Conservation (phyloP, 2,329 filamentous ascomycete species). For the Diaporthe humulicola region DNA sequence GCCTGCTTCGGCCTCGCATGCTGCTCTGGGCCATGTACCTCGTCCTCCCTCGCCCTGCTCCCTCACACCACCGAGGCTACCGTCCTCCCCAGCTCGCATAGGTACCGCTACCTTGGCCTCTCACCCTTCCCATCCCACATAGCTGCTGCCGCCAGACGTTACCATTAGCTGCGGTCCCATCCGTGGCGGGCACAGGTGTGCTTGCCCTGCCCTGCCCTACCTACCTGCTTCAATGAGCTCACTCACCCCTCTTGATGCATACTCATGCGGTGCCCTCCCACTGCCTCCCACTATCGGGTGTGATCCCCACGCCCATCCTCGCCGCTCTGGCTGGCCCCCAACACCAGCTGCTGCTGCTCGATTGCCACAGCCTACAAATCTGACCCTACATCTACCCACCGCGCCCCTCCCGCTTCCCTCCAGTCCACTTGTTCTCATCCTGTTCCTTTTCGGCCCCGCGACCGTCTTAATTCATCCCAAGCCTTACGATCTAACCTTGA, state of each 20-base stretch:
- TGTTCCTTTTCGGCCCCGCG: slow-evolving; percentile 21
- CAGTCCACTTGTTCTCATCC: slow-evolving; percentile 27
- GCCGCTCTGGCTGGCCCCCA: slow-evolving; percentile 22
- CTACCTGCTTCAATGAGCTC: slow-evolving; percentile 21
- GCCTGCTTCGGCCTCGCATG: slow-evolving; percentile 28
- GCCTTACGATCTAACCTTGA: slow-evolving; percentile 54
- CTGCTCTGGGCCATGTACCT: slow-evolving; percentile 27
- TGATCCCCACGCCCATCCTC: slow-evolving; percentile 34
- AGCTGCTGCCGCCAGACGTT: slow-evolving; percentile 20
- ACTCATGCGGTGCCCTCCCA: slow-evolving; percentile 32
- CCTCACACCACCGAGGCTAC: background rate
- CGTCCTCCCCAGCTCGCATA: background rate
- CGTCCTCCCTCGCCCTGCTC: background rate
- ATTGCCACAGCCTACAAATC: slow-evolving; percentile 39
- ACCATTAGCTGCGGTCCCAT: slow-evolving; percentile 24
- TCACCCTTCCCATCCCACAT: slow-evolving; percentile 10
- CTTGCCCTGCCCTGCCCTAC: slow-evolving; percentile 8
- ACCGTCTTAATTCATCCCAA: slow-evolving; percentile 19
- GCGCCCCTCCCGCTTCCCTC: slow-evolving; percentile 33
- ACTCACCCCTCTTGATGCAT: slow-evolving; percentile 36
- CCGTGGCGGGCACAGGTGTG: slow-evolving; percentile 29
- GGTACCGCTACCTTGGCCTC: slow-evolving; percentile 24
- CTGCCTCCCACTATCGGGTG: slow-evolving; percentile 38
- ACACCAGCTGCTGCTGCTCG: slow-evolving; percentile 26
- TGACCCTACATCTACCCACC: slow-evolving; percentile 36